Conservation (phyloP, 225 moss, liverwort and hornwort genomes). For the Rhytidiadelphus loreus region DNA sequence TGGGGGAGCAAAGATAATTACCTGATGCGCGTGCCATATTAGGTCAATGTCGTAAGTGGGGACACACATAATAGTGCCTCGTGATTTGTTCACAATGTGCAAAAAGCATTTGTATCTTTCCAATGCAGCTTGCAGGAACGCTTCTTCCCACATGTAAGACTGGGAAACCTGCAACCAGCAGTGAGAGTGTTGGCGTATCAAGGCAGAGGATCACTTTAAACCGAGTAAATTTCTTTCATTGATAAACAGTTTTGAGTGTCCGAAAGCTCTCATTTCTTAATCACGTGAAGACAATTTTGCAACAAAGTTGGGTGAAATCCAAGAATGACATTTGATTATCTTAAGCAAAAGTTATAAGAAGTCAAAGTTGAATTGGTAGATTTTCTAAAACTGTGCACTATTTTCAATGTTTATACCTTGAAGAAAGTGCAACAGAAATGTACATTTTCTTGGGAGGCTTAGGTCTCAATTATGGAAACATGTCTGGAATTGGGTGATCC, state of each 20-base stretch:
- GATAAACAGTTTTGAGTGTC: not conserved
- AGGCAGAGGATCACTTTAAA: not conserved
- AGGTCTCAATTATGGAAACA: accelerated
- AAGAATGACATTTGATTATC: not conserved
- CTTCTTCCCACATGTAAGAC: slow-evolving; percentile 80
- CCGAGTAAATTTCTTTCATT: not conserved
- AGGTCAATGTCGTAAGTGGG: slow-evolving; percentile 94
- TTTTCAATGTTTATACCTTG: not conserved
- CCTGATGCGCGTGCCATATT: slow-evolving; percentile 94
- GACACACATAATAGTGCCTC: slow-evolving; percentile 66
- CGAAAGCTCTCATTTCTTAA: not conserved
- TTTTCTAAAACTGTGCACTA: accelerated
- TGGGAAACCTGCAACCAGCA: slow-evolving; percentile 46
- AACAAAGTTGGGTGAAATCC: not conserved
- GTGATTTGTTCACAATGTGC: slow-evolving; percentile 50
- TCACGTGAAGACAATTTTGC: not conserved
- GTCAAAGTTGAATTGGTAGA: not conserved
- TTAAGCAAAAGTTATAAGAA: not conserved
- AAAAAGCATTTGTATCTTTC: slow-evolving; percentile 84
- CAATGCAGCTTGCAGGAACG: slow-evolving; percentile 55
- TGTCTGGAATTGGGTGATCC: not conserved
- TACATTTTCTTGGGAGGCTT: not conserved
- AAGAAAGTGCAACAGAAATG: no score
- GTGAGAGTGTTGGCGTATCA: not conserved
- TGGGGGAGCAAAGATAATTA: not conserved